phyloP scores from a whole-genome alignment of 2,329 filamentous ascomycete genomes.

The Paraconiothyrium sp. region DNA sequence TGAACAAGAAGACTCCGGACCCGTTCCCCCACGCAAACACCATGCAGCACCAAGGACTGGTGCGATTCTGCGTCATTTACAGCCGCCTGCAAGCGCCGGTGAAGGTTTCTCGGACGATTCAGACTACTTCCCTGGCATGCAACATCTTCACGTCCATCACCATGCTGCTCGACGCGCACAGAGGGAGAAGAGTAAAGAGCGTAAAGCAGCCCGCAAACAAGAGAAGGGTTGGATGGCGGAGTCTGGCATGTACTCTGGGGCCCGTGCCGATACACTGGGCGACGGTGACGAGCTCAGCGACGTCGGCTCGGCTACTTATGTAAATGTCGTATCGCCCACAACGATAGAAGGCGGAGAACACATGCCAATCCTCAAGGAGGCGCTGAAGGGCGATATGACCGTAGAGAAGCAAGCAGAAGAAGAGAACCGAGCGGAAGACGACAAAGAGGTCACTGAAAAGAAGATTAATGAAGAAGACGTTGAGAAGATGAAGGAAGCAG shows the following conservation, averaged over 20 bases:
- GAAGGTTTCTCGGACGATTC: slow-evolving; percentile 56
- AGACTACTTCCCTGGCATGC: slow-evolving; percentile 53
- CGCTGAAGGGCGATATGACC: slow-evolving; percentile 46
- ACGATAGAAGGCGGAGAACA: slow-evolving; percentile 20
- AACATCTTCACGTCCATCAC: slow-evolving; percentile 34
- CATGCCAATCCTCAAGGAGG: slow-evolving; percentile 41
- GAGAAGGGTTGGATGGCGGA: slow-evolving; percentile 56
- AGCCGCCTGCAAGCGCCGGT: slow-evolving; percentile 37
- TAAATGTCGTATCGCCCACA: slow-evolving; percentile 9
- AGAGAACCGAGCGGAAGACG: slow-evolving; percentile 31
- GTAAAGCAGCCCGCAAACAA: slow-evolving; percentile 45
- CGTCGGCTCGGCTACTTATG: slow-evolving; percentile 20
- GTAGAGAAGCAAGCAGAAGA: slow-evolving; percentile 40
- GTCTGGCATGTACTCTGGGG: slow-evolving; percentile 58
- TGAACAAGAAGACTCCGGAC: slow-evolving; percentile 30
- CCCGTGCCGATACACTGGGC: slow-evolving; percentile 57
- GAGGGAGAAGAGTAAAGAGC: slow-evolving; percentile 45
- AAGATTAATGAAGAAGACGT: slow-evolving; percentile 36
- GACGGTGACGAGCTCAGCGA: slow-evolving; percentile 47
- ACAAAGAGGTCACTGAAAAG: slow-evolving; percentile 26
- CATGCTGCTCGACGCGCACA: slow-evolving; percentile 30
- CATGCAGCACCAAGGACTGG: slow-evolving; percentile 39
- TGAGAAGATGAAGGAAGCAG: slow-evolving; percentile 41
- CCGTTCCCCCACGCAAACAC: slow-evolving; percentile 25
- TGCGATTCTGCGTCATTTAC: slow-evolving; percentile 44